Conservation (phyloP, 306 rosid species). For the Senna tora region DNA sequence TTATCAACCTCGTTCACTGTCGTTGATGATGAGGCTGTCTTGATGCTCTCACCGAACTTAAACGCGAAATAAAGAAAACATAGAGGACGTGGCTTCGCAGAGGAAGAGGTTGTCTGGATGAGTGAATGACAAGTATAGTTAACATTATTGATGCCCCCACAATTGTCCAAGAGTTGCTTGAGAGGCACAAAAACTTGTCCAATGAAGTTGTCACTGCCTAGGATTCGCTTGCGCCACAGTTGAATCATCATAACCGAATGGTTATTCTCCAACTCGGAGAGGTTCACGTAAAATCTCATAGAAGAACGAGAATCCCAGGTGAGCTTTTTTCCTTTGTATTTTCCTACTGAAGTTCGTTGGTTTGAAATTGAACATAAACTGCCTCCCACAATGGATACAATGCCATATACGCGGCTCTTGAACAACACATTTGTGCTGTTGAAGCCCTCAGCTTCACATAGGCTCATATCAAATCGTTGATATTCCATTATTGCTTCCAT, state of each 20-base stretch:
- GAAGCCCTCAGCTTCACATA: neutral
- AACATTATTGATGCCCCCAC: neutral
- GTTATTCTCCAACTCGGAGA: slow-evolving; percentile 13
- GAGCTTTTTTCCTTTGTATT: neutral
- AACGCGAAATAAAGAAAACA: neutral
- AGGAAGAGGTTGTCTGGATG: neutral
- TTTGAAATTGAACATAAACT: neutral
- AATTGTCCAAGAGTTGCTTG: neutral
- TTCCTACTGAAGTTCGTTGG: slow-evolving; percentile 18
- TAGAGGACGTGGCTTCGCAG: neutral
- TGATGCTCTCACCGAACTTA: neutral
- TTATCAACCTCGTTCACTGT: neutral
- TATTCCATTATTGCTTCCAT: slow-evolving; percentile 31
- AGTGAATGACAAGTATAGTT: neutral
- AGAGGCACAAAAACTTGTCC: neutral
- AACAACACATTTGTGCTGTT: neutral
- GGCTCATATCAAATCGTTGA: slow-evolving; percentile 16
- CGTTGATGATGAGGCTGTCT: neutral
- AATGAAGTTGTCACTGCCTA: slow-evolving; percentile 21
- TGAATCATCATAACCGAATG: slow-evolving; percentile 23
- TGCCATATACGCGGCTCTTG: slow-evolving; percentile 8
- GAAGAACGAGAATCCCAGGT: slow-evolving; percentile 8
- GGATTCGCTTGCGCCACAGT: neutral
- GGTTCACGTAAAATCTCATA: slow-evolving; percentile 37
- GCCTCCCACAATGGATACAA: slow-evolving; percentile 4